Evolutionary conservation across 805 yeast species (phyloP).

Genomic region (Brettanomyces anomalus): DNA sequence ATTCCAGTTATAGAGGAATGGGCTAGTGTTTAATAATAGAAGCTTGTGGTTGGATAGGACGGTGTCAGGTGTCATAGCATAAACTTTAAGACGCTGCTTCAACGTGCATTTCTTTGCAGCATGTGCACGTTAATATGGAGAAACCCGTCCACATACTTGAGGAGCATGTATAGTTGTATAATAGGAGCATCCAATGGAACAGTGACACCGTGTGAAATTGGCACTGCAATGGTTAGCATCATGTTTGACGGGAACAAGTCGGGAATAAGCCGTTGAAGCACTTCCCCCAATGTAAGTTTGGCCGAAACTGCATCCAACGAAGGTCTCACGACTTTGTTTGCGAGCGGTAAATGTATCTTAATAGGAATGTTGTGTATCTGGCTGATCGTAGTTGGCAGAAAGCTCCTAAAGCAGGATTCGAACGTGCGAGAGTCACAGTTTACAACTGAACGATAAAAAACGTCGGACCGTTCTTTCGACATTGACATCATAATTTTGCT

Average conservation of each 20-base stretch:
- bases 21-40: background rate
- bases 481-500: conserved; percentile 74
- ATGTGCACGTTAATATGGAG: conserved; percentile 44
- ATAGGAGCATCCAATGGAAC: conserved; percentile 38
- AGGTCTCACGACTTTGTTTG: conserved; percentile 29
- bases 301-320: conserved; percentile 11
- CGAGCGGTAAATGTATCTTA: conserved; percentile 33
- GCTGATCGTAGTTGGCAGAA: conserved; percentile 18
- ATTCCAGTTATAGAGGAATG: too few species aligned
- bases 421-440: conserved; percentile 17
- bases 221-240: conserved; percentile 29
- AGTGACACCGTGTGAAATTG: conserved; percentile 48
- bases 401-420: conserved; percentile 15
- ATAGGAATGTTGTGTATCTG: conserved; percentile 36
- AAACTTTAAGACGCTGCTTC: too few species aligned
- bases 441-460: conserved; percentile 42
- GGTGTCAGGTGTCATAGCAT: too few species aligned
- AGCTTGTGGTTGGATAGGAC: too few species aligned
- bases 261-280: conserved; percentile 33
- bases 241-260: conserved; percentile 35
- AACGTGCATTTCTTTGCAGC: too few species aligned
- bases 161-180: conserved; percentile 33
- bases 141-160: conserved; percentile 56
- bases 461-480: conserved; percentile 49
- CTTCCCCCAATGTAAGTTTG: conserved; percentile 28